These are phyloP conservation scores for Aspergillus asperescens DNA, from an alignment of 495 filamentous ascomycete species.

Conservation along the genomic window DNA sequence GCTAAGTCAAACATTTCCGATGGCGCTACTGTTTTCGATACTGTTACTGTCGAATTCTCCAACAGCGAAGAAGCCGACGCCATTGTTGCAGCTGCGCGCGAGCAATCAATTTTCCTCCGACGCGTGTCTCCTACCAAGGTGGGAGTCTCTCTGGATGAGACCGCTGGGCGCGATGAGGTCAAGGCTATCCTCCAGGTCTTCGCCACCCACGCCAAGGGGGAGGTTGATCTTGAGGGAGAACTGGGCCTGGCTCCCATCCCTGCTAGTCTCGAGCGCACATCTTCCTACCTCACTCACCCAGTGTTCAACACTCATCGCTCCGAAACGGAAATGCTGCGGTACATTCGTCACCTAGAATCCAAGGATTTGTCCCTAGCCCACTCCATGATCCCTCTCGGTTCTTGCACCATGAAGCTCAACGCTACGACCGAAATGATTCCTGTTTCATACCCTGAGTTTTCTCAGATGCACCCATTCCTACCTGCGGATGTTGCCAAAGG, in stretches of 20 bases:
- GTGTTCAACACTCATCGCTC: conserved; percentile 98
- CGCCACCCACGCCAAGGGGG: conserved; percentile 35
- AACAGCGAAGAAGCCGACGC: conserved; percentile 47
- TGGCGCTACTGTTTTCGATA: conserved; percentile 68
- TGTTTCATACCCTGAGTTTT: conserved; percentile 78
- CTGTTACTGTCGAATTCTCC: conserved; percentile 61
- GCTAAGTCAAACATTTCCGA: conserved; percentile 47
- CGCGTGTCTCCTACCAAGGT: conserved; percentile 55
- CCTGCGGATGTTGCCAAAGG: conserved; percentile 59
- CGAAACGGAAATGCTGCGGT: conserved; percentile 91
- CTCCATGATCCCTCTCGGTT: conserved; percentile 99
- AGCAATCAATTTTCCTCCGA: conserved; percentile 58
- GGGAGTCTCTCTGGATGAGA: conserved; percentile 71
- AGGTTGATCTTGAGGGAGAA: conserved; percentile 40
- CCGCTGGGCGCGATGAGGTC: conserved; percentile 56
- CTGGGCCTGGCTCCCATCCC: conserved; percentile 50
- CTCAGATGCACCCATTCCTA: conserved; percentile 80
- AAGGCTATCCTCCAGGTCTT: conserved; percentile 57
- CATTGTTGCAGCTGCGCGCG: conserved; percentile 44
- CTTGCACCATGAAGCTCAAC: conserved; percentile 99
- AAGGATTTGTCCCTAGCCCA: conserved; percentile 93
- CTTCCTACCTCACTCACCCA: conserved; percentile 78
- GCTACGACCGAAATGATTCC: conserved; percentile 92
- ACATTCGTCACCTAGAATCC: conserved; percentile 91
- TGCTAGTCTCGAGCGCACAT: conserved; percentile 61